Conservation (phyloP, 768 basidiomycete genomes). For the Favolaschia claudopus region DNA sequence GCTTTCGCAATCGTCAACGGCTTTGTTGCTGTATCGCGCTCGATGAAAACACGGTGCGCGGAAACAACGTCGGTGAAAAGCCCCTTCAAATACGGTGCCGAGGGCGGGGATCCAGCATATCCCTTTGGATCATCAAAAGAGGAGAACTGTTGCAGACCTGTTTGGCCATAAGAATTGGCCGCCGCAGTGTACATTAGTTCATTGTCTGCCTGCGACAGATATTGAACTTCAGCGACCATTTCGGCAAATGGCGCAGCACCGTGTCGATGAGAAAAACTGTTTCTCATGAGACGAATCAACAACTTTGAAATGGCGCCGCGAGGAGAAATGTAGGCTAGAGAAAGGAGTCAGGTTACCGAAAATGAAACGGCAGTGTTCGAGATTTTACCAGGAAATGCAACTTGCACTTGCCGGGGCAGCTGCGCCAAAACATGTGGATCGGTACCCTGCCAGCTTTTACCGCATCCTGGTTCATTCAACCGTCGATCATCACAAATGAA, state of each 20-base stretch:
- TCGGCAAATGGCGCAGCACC: slow-evolving; percentile 11
- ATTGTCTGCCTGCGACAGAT: background rate
- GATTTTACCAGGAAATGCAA: background rate
- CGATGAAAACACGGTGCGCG: too few relatives aligned
- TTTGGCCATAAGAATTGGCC: too few relatives aligned
- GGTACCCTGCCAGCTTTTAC: background rate
- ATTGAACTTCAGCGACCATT: slow-evolving; percentile 10
- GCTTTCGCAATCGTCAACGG: too few relatives aligned
- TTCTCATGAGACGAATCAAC: slow-evolving; percentile 1
- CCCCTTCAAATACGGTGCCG: background rate
- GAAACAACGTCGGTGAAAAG: slow-evolving; percentile 2
- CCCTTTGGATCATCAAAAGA: too few relatives aligned
- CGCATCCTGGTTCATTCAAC: background rate
- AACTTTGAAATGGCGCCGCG: slow-evolving; percentile 1
- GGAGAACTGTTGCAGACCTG: too few relatives aligned
- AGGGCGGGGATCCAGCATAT: too few relatives aligned
- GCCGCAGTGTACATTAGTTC: too few relatives aligned
- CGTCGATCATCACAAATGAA: background rate
- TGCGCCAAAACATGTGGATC: background rate
- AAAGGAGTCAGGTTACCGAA: too few relatives aligned
- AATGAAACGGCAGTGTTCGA: background rate
- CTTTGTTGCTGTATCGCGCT: too few relatives aligned
- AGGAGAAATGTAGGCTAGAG: background rate
- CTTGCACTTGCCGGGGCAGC: background rate
- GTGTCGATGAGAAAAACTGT: background rate